phyloP scores from a whole-genome alignment of 305 asterid genomes.

The Ajuga reptans region DNA sequence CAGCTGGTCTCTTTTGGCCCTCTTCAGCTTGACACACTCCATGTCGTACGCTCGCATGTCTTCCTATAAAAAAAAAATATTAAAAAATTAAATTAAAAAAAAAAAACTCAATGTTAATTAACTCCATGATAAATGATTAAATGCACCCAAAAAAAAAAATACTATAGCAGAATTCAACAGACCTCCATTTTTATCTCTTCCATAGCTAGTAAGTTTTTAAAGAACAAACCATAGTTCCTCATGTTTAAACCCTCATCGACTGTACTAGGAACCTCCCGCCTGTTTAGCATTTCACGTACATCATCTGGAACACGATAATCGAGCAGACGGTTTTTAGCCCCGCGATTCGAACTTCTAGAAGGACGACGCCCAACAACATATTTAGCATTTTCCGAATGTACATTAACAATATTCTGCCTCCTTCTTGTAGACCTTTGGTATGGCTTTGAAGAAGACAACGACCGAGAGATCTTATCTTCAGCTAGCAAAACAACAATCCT shows the following conservation, averaged over 20 bases:
- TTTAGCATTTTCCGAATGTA: conserved; percentile 28
- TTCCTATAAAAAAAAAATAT: conserved; percentile 40
- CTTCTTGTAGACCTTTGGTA: conserved; percentile 47
- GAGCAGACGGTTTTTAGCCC: conserved; percentile 28
- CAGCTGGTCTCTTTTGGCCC: conserved; percentile 28
- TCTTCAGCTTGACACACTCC: conserved; percentile 55
- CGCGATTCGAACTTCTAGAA: conserved; percentile 28
- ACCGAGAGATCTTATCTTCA: conserved; percentile 71
- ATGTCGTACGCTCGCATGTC: conserved; percentile 75
- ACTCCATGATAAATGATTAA: background rate
- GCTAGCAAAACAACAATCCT: conserved; percentile 65
- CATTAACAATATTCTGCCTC: conserved; percentile 34
- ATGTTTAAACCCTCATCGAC: conserved; percentile 43
- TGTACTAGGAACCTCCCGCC: conserved; percentile 48
- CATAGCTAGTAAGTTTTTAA: conserved; percentile 58
- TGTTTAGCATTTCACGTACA: conserved; percentile 43
- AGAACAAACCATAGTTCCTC: conserved; percentile 44
- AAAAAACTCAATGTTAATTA: background rate
- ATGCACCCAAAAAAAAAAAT: background rate
- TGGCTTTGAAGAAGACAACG: conserved; percentile 58
- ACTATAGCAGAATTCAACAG: conserved; percentile 1
- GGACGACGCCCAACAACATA: conserved; percentile 66
- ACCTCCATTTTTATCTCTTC: conserved; percentile 98
- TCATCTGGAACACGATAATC: conserved; percentile 47
- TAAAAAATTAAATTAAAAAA: too few relatives aligned